These are phyloP conservation scores for Leccinellum luteum DNA, from an alignment of 768 basidiomycete species.

Conservation along the genomic window DNA sequence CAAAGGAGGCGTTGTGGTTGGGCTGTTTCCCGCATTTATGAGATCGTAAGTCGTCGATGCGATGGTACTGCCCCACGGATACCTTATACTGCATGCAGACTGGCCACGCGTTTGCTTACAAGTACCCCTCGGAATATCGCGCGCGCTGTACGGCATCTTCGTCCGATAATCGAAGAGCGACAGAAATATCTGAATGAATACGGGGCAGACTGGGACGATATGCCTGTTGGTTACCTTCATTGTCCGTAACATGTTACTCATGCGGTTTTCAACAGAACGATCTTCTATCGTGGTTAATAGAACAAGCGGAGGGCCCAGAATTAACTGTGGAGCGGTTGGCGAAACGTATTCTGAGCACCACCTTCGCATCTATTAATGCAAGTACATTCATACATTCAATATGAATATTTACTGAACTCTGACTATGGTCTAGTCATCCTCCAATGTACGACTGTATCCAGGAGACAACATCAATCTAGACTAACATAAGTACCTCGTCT, in stretches of 20 bases:
- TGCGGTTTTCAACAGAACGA: slow-evolving; percentile 26
- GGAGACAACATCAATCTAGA: neutral
- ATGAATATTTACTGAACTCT: neutral
- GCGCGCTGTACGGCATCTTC: neutral
- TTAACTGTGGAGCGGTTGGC: slow-evolving; percentile 20
- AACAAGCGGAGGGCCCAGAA: slow-evolving; percentile 20
- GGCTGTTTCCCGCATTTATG: slow-evolving; percentile 30
- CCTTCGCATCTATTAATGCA: slow-evolving; percentile 25
- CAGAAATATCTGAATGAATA: neutral
- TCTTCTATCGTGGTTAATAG: slow-evolving; percentile 32
- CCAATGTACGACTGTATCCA: neutral
- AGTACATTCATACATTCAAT: neutral
- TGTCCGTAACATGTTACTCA: neutral
- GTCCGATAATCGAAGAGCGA: slow-evolving; percentile 3
- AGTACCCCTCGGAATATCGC: neutral
- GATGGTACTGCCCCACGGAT: neutral
- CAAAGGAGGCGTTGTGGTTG: slow-evolving; percentile 1
- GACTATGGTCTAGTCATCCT: neutral
- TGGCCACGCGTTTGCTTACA: neutral
- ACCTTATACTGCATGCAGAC: too few species aligned
- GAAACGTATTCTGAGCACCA: slow-evolving; percentile 11
- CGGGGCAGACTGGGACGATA: slow-evolving; percentile 28
- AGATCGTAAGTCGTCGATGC: slow-evolving; percentile 25
- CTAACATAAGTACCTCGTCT: neutral
- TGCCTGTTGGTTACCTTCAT: slow-evolving; percentile 27